Percentiles rank a stretch among this genome's conserved stretches.
phyloP scores from a whole-genome alignment of 129 eudicot genomes.

The Flaveria robusta region DNA sequence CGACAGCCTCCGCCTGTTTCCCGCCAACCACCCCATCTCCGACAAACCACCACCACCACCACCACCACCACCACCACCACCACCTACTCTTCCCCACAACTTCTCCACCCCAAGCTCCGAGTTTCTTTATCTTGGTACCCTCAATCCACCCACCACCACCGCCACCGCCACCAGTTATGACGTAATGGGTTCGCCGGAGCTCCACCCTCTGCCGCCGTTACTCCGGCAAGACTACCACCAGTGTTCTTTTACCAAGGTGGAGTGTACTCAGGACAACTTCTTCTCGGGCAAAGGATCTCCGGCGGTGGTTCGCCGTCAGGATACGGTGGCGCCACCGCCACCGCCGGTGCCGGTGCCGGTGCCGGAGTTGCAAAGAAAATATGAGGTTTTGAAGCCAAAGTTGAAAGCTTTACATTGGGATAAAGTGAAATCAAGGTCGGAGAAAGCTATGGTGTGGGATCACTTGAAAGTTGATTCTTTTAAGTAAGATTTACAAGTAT shows the following conservation, averaged over 20 bases:
- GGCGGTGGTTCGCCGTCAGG: slow-evolving; percentile 19
- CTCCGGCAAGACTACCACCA: slow-evolving; percentile 46
- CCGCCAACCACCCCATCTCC: slow-evolving; percentile 50
- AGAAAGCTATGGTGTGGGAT: slow-evolving; percentile 69
- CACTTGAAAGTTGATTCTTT: slow-evolving; percentile 56
- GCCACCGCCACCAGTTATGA: slow-evolving; percentile 24
- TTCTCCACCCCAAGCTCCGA: slow-evolving; percentile 57
- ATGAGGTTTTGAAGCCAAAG: slow-evolving; percentile 52
- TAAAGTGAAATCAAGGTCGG: slow-evolving; percentile 59
- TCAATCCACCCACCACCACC: slow-evolving; percentile 30
- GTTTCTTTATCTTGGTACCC: slow-evolving; percentile 69
- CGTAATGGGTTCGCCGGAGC: slow-evolving; percentile 84
- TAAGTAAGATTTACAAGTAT: slow-evolving; percentile 41
- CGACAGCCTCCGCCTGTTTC: slow-evolving; percentile 51
- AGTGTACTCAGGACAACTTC: slow-evolving; percentile 47
- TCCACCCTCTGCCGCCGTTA: slow-evolving; percentile 86
- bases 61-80: no score
- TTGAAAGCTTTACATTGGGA: slow-evolving; percentile 69
- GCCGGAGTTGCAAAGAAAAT: slow-evolving; percentile 24
- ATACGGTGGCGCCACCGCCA: slow-evolving; percentile 39
- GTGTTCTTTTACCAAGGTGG: slow-evolving; percentile 20
- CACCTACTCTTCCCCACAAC: slow-evolving; percentile 37
- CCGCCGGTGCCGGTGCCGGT: slow-evolving; percentile 56
- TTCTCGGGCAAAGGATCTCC: slow-evolving; percentile 49
- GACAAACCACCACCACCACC: slow-evolving; percentile 51